These are phyloP conservation scores for Dichotomopilus funicola DNA, from an alignment of 2,329 filamentous ascomycete species.

Conservation along the genomic window DNA sequence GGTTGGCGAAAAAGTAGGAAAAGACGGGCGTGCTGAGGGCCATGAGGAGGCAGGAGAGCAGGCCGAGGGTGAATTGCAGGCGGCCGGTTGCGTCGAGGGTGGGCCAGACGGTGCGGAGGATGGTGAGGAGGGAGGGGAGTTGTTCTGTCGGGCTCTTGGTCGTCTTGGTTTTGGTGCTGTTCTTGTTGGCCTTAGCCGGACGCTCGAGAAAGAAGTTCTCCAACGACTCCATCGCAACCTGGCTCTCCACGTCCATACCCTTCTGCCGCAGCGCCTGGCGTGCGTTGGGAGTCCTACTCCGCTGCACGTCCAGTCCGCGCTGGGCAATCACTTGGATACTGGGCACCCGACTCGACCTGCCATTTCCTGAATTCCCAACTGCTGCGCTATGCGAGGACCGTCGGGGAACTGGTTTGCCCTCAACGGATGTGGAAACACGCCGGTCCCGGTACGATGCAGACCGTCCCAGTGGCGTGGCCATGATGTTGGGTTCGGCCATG, in stretches of 20 bases:
- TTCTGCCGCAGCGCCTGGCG: slow-evolving; percentile 1
- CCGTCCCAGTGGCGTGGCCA: background rate
- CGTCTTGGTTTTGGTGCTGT: slow-evolving; percentile 4
- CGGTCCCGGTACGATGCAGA: background rate
- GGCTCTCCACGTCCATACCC: background rate
- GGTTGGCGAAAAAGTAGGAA: slow-evolving; percentile 30
- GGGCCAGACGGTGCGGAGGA: slow-evolving; percentile 66
- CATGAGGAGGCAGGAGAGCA: slow-evolving; percentile 56
- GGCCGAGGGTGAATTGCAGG: slow-evolving; percentile 50
- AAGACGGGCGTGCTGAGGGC: slow-evolving; percentile 60
- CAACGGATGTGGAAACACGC: background rate
- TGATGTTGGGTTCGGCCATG: background rate
- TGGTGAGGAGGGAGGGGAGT: slow-evolving; percentile 39
- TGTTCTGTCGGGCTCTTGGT: background rate
- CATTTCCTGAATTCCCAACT: background rate
- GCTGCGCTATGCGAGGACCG: background rate
- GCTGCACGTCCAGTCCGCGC: slow-evolving; percentile 16
- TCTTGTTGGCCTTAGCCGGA: slow-evolving; percentile 20
- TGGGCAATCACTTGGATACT: slow-evolving; percentile 17
- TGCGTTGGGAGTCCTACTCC: slow-evolving; percentile 13
- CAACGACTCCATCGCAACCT: slow-evolving; percentile 18
- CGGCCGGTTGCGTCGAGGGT: slow-evolving; percentile 47
- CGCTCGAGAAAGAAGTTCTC: slow-evolving; percentile 21
- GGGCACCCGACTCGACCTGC: background rate
- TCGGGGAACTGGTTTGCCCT: background rate